Evolutionary conservation across 2,329 filamentous ascomycete species (phyloP).

Genomic region (Orbilia quercus): DNA sequence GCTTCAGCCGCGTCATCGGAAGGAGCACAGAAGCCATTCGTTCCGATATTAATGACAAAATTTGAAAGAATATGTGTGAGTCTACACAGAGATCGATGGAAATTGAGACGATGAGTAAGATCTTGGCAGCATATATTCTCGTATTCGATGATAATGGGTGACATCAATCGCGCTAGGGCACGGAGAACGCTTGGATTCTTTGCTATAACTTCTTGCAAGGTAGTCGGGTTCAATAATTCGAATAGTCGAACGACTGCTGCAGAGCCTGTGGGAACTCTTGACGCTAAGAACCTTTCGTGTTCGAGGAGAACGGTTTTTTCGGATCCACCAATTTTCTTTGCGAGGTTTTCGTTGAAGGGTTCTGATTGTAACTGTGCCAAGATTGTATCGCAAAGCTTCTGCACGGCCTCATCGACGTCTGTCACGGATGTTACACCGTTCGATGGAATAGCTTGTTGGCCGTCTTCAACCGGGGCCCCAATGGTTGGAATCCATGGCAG

Average conservation of each 20-base stretch:
- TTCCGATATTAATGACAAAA: slow-evolving; percentile 80
- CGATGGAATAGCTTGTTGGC: too few species aligned
- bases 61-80: slow-evolving; percentile 80
- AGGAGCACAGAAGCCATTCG: slow-evolving; percentile 91
- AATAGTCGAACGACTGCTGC: slow-evolving; percentile 15
- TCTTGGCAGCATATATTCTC: slow-evolving; percentile 71
- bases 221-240: slow-evolving; percentile 8
- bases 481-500: slow-evolving; percentile 23
- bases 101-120: slow-evolving; percentile 70
- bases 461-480: not conserved
- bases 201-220: slow-evolving; percentile 9
- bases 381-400: slow-evolving; percentile 40
- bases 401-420: slow-evolving; percentile 15
- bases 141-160: slow-evolving; percentile 82
- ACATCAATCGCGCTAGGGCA: slow-evolving; percentile 63
- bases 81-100: slow-evolving; percentile 78
- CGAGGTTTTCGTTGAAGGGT: not conserved
- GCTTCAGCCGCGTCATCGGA: slow-evolving; percentile 80
- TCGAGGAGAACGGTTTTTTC: slow-evolving; percentile 37
- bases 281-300: slow-evolving; percentile 32
- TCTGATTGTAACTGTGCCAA: slow-evolving; percentile 40
- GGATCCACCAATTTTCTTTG: slow-evolving; percentile 22
- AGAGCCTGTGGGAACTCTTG: slow-evolving; percentile 2
- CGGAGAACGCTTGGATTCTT: slow-evolving; percentile 9
- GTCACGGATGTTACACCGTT: not conserved